Evolutionary conservation across 2,329 filamentous ascomycete species (phyloP).

Genomic region (Neoascochyta sp.): DNA sequence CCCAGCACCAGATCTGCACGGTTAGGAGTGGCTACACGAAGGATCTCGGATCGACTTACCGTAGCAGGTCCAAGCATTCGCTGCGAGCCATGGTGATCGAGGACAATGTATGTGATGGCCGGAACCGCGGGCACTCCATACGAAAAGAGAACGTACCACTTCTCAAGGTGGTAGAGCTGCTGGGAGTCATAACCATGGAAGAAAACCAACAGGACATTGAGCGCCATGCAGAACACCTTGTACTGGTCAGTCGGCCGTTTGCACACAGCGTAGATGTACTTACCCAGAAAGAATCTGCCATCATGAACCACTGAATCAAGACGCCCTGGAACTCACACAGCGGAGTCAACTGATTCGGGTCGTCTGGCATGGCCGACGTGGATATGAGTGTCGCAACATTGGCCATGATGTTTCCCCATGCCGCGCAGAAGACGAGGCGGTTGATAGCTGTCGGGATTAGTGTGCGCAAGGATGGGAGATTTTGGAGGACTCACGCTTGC

Average conservation of each 20-base stretch:
- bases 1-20: conserved; percentile 74
- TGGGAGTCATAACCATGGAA: conserved; percentile 67
- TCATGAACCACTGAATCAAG: conserved; percentile 70
- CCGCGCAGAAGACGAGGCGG: conserved; percentile 77
- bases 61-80: conserved; percentile 70
- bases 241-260: conserved; percentile 46
- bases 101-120: conserved; percentile 64
- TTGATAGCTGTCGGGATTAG: too few relatives aligned
- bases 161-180: conserved; percentile 64
- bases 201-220: conserved; percentile 79
- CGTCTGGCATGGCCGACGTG: conserved; percentile 51
- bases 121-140: conserved; percentile 72
- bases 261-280: conserved; percentile 69
- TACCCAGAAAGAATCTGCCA: conserved; percentile 36
- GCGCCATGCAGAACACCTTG: conserved; percentile 69
- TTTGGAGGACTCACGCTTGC: conserved; percentile 57
- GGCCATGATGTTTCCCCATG: conserved; percentile 73
- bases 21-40: not conserved
- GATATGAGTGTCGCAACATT: conserved; percentile 75
- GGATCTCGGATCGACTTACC: conserved; percentile 33
- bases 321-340: conserved; percentile 75
- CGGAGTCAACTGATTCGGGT: conserved; percentile 41
- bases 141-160: conserved; percentile 64
- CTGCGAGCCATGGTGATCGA: conserved; percentile 51
- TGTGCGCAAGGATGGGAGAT: not conserved